Conservation (phyloP, 345 rosid species). For the Aethionema arabicum region DNA sequence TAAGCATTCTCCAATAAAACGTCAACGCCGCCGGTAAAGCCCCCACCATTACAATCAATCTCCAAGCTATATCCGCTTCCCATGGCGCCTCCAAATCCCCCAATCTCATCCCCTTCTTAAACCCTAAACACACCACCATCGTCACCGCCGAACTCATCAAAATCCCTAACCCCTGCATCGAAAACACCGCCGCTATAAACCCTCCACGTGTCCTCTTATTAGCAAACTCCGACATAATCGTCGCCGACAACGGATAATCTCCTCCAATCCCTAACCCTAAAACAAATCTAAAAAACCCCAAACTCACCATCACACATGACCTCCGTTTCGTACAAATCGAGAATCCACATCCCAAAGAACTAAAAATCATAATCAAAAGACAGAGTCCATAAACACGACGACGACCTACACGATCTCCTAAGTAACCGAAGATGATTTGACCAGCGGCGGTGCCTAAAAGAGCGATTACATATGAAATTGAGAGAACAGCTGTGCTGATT, state of each 20-base stretch:
- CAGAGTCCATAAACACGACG: slow-evolving; percentile 60
- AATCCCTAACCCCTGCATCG: slow-evolving; percentile 79
- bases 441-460: slow-evolving; percentile 63
- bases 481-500: slow-evolving; percentile 28
- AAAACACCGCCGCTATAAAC: slow-evolving; percentile 68
- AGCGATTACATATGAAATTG: slow-evolving; percentile 46
- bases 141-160: slow-evolving; percentile 54
- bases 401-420: slow-evolving; percentile 64
- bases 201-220: slow-evolving; percentile 71
- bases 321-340: slow-evolving; percentile 52
- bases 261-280: slow-evolving; percentile 78
- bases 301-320: slow-evolving; percentile 54
- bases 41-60: slow-evolving; percentile 71
- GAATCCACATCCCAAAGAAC: slow-evolving; percentile 66
- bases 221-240: slow-evolving; percentile 83
- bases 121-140: slow-evolving; percentile 45
- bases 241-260: slow-evolving; percentile 75
- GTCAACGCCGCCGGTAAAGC: slow-evolving; percentile 80
- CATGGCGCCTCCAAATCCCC: slow-evolving; percentile 35
- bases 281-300: slow-evolving; percentile 61
- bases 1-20: slow-evolving; percentile 74
- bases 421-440: slow-evolving; percentile 56
- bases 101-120: slow-evolving; percentile 29
- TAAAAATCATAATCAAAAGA: slow-evolving; percentile 50
- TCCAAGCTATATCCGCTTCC: slow-evolving; percentile 64